Evolutionary conservation across 2,329 filamentous ascomycete genomes (phyloP).

Genomic region (Aspergillus piperis): DNA sequence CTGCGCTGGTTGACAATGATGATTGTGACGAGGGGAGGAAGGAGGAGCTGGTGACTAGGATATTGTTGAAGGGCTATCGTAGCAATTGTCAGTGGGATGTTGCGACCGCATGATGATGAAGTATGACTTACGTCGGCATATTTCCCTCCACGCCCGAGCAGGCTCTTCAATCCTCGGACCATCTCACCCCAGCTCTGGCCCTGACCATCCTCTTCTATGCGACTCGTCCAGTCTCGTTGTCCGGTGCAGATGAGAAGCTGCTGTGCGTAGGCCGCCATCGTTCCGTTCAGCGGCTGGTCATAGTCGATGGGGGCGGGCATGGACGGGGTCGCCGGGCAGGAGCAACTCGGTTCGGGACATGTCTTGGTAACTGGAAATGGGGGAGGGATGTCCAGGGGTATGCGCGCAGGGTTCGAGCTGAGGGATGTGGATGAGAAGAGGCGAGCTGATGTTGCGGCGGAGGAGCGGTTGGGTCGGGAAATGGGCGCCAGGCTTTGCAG

Average conservation of each 20-base stretch:
- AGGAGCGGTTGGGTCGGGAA: not conserved
- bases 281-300: slow-evolving; percentile 68
- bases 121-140: slow-evolving; percentile 60
- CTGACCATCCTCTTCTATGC: slow-evolving; percentile 76
- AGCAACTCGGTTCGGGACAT: slow-evolving; percentile 76
- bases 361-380: slow-evolving; percentile 52
- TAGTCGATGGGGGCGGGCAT: slow-evolving; percentile 73
- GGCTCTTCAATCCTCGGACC: slow-evolving; percentile 67
- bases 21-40: slow-evolving; percentile 54
- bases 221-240: slow-evolving; percentile 75
- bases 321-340: slow-evolving; percentile 71
- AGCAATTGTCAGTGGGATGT: slow-evolving; percentile 10
- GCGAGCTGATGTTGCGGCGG: slow-evolving; percentile 12
- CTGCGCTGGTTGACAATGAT: slow-evolving; percentile 42
- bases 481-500: slow-evolving; percentile 1
- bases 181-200: slow-evolving; percentile 48
- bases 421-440: slow-evolving; percentile 26
- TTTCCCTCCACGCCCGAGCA: slow-evolving; percentile 66
- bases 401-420: slow-evolving; percentile 22
- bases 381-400: slow-evolving; percentile 39
- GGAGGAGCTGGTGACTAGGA: slow-evolving; percentile 75
- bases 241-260: slow-evolving; percentile 85
- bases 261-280: slow-evolving; percentile 75
- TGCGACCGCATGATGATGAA: not conserved
- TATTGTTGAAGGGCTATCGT: slow-evolving; percentile 75